Base-by-base conservation (phyloP, 768 basidiomycete genomes). In the Sarcomyxa edulis region DNA sequence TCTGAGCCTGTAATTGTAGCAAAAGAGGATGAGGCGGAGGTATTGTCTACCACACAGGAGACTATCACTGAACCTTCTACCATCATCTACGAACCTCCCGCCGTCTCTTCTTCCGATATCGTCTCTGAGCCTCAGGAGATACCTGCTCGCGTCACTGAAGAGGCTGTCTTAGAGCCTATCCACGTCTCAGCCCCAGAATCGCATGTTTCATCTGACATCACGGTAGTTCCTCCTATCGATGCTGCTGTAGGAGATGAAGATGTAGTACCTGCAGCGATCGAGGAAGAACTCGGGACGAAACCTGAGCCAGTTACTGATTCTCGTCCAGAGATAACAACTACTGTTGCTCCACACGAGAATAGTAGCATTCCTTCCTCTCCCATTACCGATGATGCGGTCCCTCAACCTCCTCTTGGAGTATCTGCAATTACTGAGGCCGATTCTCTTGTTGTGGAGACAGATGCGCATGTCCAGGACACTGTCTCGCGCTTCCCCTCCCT, bases 251-350 rank as follows among this genome's bases (percentile, higher is more conserved):
- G n/a, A n/a, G n/a, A n/a, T n/a, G n/a, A 27, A 28, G 36, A 21
- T 14, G 52, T 35, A 31, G 48, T 37, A 4, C 31, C 40, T 21
- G 44, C 35, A 20, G 30, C 40, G 24, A 43, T 25, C 16, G 47
- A 48, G 22, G 54, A 44, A 19, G 27, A 39, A 21, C 27, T 45
- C 10, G 32, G 30, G 26, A 42, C 31, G n/a, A n/a, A n/a, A 15
- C 10, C 37, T 31, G 37, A 39, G 7, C 37, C 26, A 20, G 37
- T 29, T 29, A 29, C 26, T 23, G 35, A 21, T 7, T 15, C 5
- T n/a, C n/a, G n/a, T n/a, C n/a, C n/a, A n/a, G n/a, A n/a, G n/a
- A n/a, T n/a, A n/a, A n/a, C n/a, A n/a, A n/a, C n/a, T n/a, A n/a
- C n/a, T n/a, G n/a, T n/a, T n/a, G n/a, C n/a, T n/a, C n/a, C n/a